Conservation (phyloP, 2,329 filamentous ascomycete genomes). For the Tolypocladium album region DNA sequence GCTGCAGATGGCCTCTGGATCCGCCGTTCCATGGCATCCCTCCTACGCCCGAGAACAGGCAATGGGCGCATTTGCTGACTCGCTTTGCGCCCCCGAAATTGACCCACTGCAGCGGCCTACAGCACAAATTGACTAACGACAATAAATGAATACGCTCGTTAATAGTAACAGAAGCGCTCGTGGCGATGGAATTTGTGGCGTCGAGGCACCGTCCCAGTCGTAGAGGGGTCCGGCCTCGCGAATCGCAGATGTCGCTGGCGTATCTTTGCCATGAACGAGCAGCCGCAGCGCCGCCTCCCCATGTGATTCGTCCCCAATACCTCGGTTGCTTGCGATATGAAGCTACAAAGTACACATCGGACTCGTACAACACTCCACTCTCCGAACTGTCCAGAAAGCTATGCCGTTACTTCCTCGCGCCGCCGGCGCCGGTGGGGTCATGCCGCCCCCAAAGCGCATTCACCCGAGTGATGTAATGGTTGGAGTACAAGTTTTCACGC, state of each 20-base stretch:
- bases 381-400: background rate
- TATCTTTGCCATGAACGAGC: background rate
- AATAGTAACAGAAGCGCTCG: background rate
- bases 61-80: background rate
- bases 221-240: background rate
- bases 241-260: background rate
- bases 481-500: background rate
- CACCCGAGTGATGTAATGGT: background rate
- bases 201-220: background rate
- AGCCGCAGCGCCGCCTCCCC: background rate
- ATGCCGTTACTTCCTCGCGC: background rate
- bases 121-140: background rate
- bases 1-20: background rate
- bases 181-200: background rate
- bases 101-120: background rate
- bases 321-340: background rate
- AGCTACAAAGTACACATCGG: background rate
- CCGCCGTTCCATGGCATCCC: background rate
- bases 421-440: background rate
- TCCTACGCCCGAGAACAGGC: background rate
- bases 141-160: background rate
- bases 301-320: background rate
- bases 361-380: background rate
- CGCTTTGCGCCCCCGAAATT: background rate
- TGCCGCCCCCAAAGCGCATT: background rate